Evolutionary conservation across 2,329 filamentous ascomycete genomes (phyloP).

Genomic region (Ophioceras dolichostomum): DNA sequence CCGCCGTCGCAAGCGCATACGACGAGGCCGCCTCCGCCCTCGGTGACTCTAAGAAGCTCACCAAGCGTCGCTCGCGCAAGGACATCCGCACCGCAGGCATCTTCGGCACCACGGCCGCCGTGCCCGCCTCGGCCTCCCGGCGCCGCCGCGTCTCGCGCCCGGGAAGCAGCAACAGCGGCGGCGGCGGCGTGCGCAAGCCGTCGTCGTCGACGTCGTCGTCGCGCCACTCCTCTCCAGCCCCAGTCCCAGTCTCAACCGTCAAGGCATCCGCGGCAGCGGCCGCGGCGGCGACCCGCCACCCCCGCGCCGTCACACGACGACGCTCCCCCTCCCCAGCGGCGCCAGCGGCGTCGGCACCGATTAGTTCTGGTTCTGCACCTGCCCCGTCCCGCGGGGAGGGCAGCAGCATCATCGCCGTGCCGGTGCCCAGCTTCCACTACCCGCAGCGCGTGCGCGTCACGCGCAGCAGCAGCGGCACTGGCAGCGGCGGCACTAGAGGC

Average conservation of each 20-base stretch:
- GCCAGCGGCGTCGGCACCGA: too few relatives aligned
- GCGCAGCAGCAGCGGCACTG: background rate
- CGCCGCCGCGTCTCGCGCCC: background rate
- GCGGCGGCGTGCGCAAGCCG: background rate
- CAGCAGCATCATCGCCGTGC: constrained; percentile 4
- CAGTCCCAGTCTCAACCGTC: too few relatives aligned
- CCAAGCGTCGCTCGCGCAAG: constrained; percentile 1
- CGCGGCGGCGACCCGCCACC: too few relatives aligned
- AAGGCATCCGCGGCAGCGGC: too few relatives aligned
- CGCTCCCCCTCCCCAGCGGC: too few relatives aligned
- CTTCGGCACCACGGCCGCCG: background rate
- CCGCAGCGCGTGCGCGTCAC: constrained; percentile 12
- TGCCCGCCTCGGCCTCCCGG: background rate
- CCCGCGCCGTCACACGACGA: background rate
- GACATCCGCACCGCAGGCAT: background rate
- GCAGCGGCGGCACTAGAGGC: background rate
- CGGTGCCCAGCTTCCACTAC: constrained; percentile 16
- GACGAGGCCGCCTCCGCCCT: background rate
- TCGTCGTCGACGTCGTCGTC: background rate
- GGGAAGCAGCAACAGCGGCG: background rate
- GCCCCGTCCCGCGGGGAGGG: too few relatives aligned
- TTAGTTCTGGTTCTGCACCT: too few relatives aligned
- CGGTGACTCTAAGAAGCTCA: constrained; percentile 1
- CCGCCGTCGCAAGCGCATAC: too few relatives aligned
- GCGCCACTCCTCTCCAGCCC: background rate